Evolutionary conservation across 1,284 basidiomycete species (phyloP).

Genomic region (Malassezia nana): DNA sequence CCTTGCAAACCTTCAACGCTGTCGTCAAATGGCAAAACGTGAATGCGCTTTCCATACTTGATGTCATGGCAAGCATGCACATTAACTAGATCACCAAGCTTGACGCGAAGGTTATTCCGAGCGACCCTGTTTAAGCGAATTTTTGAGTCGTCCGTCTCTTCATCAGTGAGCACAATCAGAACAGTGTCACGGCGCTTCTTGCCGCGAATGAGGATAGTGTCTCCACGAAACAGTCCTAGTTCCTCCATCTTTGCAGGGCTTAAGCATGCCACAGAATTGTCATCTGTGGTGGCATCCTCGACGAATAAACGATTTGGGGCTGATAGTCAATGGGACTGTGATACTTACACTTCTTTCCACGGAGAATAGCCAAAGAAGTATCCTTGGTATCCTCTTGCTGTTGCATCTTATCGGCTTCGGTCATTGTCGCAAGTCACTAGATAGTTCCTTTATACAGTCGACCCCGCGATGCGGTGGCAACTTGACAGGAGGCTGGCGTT

Average conservation of each 20-base stretch:
- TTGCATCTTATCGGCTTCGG: conserved; percentile 6
- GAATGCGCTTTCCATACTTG: conserved; percentile 97
- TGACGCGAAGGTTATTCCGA: conserved; percentile 92
- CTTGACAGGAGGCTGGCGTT: neutral
- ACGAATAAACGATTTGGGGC: conserved; percentile 44
- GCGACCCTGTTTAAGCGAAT: conserved; percentile 98
- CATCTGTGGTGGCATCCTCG: conserved; percentile 48
- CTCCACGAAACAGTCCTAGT: conserved; percentile 84
- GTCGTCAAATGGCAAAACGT: conserved; percentile 95
- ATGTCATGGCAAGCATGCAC: conserved; percentile 95
- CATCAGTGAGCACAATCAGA: conserved; percentile 85
- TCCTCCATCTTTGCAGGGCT: conserved; percentile 94
- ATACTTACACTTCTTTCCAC: conserved; percentile 38
- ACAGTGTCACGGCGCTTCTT: conserved; percentile 87
- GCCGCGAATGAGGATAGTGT: conserved; percentile 57
- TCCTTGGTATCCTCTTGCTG: conserved; percentile 35
- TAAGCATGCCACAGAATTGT: conserved; percentile 69
- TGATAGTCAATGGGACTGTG: neutral
- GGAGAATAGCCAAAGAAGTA: conserved; percentile 43
- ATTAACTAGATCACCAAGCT: conserved; percentile 88
- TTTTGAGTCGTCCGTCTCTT: conserved; percentile 92
- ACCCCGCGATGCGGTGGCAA: conserved; percentile 16
- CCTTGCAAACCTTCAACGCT: conserved; percentile 92
- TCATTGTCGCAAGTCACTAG: conserved; percentile 3
- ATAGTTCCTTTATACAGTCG: neutral